A percentile compares a stretch with the other conserved stretches of the same genome.
These are phyloP conservation scores for Pyrus communis DNA, from an alignment of 306 rosid species.

Conservation along the genomic window DNA sequence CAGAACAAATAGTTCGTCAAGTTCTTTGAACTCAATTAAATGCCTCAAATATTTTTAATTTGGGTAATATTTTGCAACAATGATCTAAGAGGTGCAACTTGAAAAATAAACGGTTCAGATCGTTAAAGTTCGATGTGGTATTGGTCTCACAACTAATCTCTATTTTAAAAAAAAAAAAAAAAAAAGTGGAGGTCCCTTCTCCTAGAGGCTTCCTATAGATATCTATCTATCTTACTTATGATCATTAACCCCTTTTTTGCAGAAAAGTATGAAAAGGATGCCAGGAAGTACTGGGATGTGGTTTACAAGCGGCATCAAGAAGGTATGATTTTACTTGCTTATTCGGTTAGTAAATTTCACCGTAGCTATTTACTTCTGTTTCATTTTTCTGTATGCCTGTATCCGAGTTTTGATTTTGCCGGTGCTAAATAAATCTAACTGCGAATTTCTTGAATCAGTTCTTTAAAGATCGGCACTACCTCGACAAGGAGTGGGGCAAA, in stretches of 20 bases:
- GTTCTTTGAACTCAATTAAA: no score
- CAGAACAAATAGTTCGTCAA: no score
- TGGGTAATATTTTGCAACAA: no score
- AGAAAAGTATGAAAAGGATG: conserved; percentile 89
- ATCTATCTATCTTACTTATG: not conserved
- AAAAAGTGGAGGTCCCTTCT: no score
- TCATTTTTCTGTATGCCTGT: not conserved
- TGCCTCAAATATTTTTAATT: no score
- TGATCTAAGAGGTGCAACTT: no score
- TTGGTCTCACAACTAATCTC: no score
- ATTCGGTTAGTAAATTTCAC: not conserved
- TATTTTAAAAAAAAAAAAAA: no score
- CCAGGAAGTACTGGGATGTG: conserved; percentile 86
- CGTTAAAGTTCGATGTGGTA: no score
- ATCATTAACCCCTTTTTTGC: conserved; percentile 9
- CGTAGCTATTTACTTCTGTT: not conserved
- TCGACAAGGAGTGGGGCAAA: conserved; percentile 95
- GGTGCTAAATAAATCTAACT: no score
- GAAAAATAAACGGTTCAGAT: no score
- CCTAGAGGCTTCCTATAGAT: no score
- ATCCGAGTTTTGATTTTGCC: not conserved
- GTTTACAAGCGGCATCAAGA: conserved; percentile 83
- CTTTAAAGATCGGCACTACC: conserved; percentile 84
- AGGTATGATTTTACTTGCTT: conserved; percentile 32
- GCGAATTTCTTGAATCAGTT: conserved; percentile 31